Base-by-base conservation (phyloP, 1,139 yeast genomes). In the Arxiozyma telluris region DNA sequence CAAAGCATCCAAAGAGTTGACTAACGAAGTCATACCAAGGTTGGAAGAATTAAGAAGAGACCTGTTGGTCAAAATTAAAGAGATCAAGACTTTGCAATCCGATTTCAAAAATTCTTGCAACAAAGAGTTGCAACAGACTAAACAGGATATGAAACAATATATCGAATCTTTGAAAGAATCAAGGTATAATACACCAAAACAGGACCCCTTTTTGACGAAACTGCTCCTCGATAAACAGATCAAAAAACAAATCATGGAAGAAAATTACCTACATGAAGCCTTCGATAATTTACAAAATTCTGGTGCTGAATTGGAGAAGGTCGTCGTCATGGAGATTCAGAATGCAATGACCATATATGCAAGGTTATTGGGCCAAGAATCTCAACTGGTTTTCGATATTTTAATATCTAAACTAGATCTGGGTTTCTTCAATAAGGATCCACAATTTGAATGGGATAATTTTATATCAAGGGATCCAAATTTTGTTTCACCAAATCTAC, bases 381-480 rank as follows among this genome's bases (percentile, higher is more conserved):
- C 88, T 45, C 83, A 83, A 57, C 74, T 84, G 42, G 81, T 85
- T 20, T 80, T 84, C 58, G 82, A 83, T 59, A 77, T 77, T 54
- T 74, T 89, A 57, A 76, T 86, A 44, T 83, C 88, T 11, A 83
- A 81, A 66, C 71, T 90, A 55, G 82, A 83, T 61, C 71, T 78
- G 52, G 96, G 96, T 1, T 83, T 89, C 61, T 79, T 88, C 57
- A 78, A 86, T 46, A 84, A 86, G 65, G 93, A 87, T 58, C 82
- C 96, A 12, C 76, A 81, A 39, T 81, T 82, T 66, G 98, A 93
- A 73, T 93, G 98, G 97, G 90, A 87, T 59, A 79, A 87, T 34
- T 93, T 89, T 61, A 80, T 90, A 54, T 72, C 81, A 25, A 79
- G 84, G 57, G 90, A 90, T 69, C 75, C 82, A 53, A 85, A 87